These are phyloP conservation scores for Fusarium piperis DNA, from an alignment of 2,329 filamentous ascomycete species.

Conservation along the genomic window DNA sequence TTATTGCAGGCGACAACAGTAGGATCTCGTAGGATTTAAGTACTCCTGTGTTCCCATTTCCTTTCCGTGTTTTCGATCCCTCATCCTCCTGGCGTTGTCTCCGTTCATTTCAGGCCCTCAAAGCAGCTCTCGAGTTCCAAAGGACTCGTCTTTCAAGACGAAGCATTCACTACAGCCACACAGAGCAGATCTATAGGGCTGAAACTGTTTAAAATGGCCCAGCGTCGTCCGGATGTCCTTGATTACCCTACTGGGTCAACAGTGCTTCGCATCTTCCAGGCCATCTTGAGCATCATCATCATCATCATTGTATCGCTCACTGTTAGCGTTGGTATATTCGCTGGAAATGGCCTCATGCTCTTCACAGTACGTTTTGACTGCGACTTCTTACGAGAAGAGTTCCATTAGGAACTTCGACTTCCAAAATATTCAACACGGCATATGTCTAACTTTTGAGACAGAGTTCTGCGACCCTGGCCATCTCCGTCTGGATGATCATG, in stretches of 20 bases:
- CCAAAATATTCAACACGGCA: background rate
- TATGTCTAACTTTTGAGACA: conserved; percentile 22
- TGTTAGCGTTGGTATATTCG: conserved; percentile 46
- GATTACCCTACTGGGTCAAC: conserved; percentile 56
- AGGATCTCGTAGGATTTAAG: background rate
- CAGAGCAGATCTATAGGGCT: background rate
- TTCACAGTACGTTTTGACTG: conserved; percentile 49
- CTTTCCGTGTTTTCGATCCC: background rate
- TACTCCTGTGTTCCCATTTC: background rate
- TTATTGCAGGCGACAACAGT: background rate
- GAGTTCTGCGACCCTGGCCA: conserved; percentile 56
- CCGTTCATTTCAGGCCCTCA: background rate
- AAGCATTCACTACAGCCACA: background rate
- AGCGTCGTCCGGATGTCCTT: conserved; percentile 44
- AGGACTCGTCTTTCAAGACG: background rate
- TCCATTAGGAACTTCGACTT: background rate
- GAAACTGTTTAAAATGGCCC: background rate
- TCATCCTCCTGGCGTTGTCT: background rate
- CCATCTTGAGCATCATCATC: conserved; percentile 56
- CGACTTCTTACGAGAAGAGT: background rate
- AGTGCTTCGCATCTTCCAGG: conserved; percentile 55
- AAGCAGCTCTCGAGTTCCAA: background rate
- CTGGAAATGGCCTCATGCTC: conserved; percentile 48
- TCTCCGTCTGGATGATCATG: conserved; percentile 58
- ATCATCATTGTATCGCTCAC: conserved; percentile 60